These are phyloP conservation scores for Schizothecium vesticola DNA, from an alignment of 495 filamentous ascomycete species.

Conservation along the genomic window DNA sequence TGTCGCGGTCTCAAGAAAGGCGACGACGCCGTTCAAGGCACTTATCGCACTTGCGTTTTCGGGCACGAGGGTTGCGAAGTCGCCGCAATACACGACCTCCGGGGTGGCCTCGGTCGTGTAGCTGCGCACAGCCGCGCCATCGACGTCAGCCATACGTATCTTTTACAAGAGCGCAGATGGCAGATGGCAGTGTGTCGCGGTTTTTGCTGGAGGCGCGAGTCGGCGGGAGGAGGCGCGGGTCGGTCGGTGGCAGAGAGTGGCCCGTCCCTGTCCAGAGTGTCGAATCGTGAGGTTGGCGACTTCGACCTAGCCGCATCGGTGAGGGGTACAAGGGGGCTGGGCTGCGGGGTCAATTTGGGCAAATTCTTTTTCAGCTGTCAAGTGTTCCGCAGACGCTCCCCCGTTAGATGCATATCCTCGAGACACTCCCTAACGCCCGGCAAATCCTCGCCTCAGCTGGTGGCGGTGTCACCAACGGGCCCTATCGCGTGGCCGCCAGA, in stretches of 20 bases:
- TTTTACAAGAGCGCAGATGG: no score
- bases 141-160: not conserved
- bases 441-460: not conserved
- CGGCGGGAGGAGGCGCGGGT: not conserved
- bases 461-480: no score
- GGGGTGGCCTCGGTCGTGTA: not conserved
- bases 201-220: not conserved
- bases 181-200: no score
- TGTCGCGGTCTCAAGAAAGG: not conserved
- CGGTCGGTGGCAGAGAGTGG: not conserved
- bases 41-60: not conserved
- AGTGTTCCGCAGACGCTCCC: no score
- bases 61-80: constrained; percentile 1
- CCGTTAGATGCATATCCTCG: no score
- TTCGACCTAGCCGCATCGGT: no score
- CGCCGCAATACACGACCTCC: constrained; percentile 1
- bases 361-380: not conserved
- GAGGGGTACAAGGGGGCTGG: not conserved
- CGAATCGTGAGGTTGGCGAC: not conserved
- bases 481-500: not conserved
- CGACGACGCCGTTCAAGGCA: constrained; percentile 1
- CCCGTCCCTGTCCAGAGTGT: not conserved
- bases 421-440: not conserved
- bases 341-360: not conserved
- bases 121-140: not conserved